Evolutionary conservation across 805 yeast species (phyloP), one percentile per base, ranked within the genome.

Genomic region (Saccharomycopsis sp.): DNA sequence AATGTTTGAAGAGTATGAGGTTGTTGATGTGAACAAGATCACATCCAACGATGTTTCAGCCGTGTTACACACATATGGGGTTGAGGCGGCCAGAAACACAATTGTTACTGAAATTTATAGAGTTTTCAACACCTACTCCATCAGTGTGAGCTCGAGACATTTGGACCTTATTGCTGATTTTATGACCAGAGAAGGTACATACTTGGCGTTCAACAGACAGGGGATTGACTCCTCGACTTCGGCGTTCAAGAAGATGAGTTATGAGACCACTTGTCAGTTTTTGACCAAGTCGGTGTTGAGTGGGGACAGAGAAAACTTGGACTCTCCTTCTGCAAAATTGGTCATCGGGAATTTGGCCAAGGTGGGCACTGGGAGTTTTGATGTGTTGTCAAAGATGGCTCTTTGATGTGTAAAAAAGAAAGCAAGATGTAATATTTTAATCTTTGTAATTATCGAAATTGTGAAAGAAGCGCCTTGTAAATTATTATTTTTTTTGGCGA

Each of bases 171-270:
- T 92, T 61, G 99, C 94, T 50, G 99, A 92, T 63, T 84, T 85
- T 86, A 92, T 92, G 99, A 92, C 99, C 4, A 78, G 98, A 63
- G 97, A 92, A 64, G 99, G 99, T 56, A 75, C 94, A 2, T 92
- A 88, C 59, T 66, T 89, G 58, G 95, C 99, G 19, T 92, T 92
- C 71, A 88, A 86, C 64, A 84, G 99, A 71, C 96, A 86, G 66
- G 99, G 99, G 62, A 88, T 94, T 59, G 97, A 92, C 61, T 74
- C 95, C 1, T 76, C 92, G 10, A 87, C 96, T 1, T 88, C 97
- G 5, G 83, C 97, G 13, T 85, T 92, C 69, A 81, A 86, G 88
- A 92, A 92, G 69, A 92, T 92, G 99, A 86, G 96, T 42, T 92
- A 87, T 63, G 99, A 92, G 67, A 92, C 98, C 34, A 92, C 99